These are phyloP conservation scores for Pythium vanterpoolii DNA, from an alignment of 352 stramenopile species.

Conservation along the genomic window DNA sequence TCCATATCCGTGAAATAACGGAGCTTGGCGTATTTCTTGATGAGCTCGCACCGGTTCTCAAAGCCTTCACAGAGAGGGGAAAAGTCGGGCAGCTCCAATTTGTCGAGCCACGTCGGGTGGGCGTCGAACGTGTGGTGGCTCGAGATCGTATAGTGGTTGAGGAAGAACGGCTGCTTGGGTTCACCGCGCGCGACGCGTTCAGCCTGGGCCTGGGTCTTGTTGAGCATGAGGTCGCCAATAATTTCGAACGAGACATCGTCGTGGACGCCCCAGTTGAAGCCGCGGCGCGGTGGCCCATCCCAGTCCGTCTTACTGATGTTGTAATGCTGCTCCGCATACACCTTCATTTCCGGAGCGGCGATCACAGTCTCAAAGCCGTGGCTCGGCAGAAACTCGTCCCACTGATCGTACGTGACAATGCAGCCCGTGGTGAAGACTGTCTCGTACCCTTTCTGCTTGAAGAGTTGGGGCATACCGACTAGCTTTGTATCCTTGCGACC, in stretches of 20 bases:
- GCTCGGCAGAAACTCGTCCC: slow-evolving; percentile 38
- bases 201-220: too few species aligned
- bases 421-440: slow-evolving; percentile 44
- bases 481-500: slow-evolving; percentile 30
- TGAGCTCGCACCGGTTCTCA: not conserved
- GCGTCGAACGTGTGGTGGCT: slow-evolving; percentile 41
- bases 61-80: slow-evolving; percentile 17
- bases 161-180: too few species aligned
- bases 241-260: too few species aligned
- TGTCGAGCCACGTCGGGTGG: slow-evolving; percentile 33
- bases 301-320: too few species aligned
- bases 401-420: slow-evolving; percentile 44
- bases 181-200: slow-evolving; percentile 11
- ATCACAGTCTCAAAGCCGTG: slow-evolving; percentile 54
- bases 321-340: slow-evolving; percentile 29
- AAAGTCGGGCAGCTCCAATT: slow-evolving; percentile 34
- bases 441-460: slow-evolving; percentile 49
- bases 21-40: slow-evolving; percentile 40
- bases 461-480: slow-evolving; percentile 44
- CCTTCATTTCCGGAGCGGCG: slow-evolving; percentile 37
- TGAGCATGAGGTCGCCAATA: too few species aligned
- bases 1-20: slow-evolving; percentile 47
- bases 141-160: too few species aligned
- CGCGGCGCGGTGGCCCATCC: too few species aligned
- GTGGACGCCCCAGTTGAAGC: too few species aligned